Evolutionary conservation across 73 alveolate genomes (phyloP).

Genomic region (Paramecium tetraurelia): DNA sequence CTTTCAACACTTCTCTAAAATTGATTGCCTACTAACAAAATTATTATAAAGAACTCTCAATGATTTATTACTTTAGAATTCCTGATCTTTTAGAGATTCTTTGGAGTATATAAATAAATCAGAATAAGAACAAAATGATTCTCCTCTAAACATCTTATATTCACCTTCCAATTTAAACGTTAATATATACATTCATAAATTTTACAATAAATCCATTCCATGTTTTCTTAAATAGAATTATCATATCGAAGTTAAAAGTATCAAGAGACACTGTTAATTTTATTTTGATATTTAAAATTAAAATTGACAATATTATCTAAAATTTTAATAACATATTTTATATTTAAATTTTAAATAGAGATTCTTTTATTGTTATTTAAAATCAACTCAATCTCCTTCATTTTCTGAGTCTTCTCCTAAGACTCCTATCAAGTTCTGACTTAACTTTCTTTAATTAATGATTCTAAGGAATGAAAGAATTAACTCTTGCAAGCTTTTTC

Average conservation of each 20-base stretch:
- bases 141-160: not conserved
- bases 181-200: not conserved
- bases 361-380: not conserved
- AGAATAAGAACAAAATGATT: not conserved
- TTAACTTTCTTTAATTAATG: not conserved
- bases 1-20: not conserved
- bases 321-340: too few relatives aligned
- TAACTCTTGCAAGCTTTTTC: not conserved
- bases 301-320: not conserved
- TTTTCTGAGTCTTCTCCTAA: slow-evolving; percentile 23
- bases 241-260: not conserved
- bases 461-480: not conserved
- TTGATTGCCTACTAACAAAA: not conserved
- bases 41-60: not conserved
- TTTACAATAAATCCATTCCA: too few relatives aligned
- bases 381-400: slow-evolving; percentile 9
- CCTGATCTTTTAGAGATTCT: not conserved
- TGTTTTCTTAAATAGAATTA: not conserved
- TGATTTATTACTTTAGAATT: not conserved
- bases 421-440: slow-evolving; percentile 24
- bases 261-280: not conserved
- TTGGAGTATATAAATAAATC: not conserved
- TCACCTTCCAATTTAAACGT: not conserved
- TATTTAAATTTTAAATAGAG: not conserved
- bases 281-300: not conserved